Conservation (phyloP, 31 red algal genomes). For the Endocladia muricata region DNA sequence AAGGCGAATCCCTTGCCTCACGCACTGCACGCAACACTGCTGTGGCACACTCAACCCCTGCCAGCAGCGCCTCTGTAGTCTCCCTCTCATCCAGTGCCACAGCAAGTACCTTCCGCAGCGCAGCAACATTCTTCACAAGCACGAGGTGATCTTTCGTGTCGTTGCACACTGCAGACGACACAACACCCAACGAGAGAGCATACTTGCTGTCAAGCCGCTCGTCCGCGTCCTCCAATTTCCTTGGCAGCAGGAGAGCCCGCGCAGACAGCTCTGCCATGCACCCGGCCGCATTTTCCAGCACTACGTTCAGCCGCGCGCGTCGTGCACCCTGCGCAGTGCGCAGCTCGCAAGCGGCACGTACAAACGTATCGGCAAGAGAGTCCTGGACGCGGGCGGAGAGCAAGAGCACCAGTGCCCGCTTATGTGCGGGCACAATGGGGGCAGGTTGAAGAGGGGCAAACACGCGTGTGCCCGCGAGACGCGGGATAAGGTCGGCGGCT, state of each 20-base stretch:
- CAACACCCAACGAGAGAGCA: conserved; percentile 1
- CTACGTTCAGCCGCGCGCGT: background rate
- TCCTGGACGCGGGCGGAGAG: background rate
- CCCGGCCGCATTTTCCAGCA: background rate
- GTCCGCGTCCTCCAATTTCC: conserved; percentile 50
- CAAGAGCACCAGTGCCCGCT: background rate
- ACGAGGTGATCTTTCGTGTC: conserved; percentile 37
- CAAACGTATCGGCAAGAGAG: conserved; percentile 3
- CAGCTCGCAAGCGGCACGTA: background rate
- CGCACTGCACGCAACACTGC: conserved; percentile 9
- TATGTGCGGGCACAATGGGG: conserved; percentile 32
- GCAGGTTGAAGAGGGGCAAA: conserved; percentile 11
- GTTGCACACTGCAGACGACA: conserved; percentile 36
- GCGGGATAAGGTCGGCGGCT: conserved; percentile 31
- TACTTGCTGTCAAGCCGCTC: conserved; percentile 29
- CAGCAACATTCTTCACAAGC: background rate
- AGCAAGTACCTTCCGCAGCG: background rate
- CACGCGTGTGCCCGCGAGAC: conserved; percentile 21
- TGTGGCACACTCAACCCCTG: conserved; percentile 8
- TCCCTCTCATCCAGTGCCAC: conserved; percentile 11
- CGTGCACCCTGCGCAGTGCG: background rate
- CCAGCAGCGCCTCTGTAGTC: background rate
- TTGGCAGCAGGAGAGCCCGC: conserved; percentile 23
- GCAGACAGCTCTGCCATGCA: conserved; percentile 44
- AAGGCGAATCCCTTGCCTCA: conserved; percentile 22